Evolutionary conservation across 2,329 filamentous ascomycete species (phyloP).

Genomic region (Ophiostoma perfectum): DNA sequence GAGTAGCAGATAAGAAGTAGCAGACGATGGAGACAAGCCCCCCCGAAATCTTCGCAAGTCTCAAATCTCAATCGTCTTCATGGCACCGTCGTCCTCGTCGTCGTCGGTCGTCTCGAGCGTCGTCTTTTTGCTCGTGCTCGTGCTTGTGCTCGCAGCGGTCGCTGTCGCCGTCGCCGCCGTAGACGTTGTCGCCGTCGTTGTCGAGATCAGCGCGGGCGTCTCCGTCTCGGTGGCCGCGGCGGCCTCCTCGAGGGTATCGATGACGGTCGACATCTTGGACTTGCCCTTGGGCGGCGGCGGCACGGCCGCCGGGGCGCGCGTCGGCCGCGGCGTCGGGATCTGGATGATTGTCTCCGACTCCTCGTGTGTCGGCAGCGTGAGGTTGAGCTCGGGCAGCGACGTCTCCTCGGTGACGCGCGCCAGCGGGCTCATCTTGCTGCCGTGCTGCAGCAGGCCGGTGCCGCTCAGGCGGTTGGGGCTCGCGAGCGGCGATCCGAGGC

Average conservation of each 20-base stretch:
- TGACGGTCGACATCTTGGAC: constrained; percentile 14
- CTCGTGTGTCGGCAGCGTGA: constrained; percentile 35
- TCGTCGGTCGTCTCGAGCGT: not conserved
- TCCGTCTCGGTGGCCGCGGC: constrained; percentile 2
- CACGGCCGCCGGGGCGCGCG: not conserved
- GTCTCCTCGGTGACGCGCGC: constrained; percentile 69
- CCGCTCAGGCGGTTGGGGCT: constrained; percentile 59
- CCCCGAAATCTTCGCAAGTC: too few relatives aligned
- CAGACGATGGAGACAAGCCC: too few relatives aligned
- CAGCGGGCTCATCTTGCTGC: constrained; percentile 65
- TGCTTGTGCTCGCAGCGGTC: not conserved
- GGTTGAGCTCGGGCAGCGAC: constrained; percentile 35
- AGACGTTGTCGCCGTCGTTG: not conserved
- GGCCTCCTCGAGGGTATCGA: constrained; percentile 12
- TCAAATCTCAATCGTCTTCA: constrained; percentile 20
- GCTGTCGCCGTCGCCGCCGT: not conserved
- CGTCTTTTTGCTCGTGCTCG: not conserved
- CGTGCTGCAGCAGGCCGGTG: constrained; percentile 35
- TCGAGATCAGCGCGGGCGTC: not conserved
- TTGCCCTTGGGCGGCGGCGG: constrained; percentile 16
- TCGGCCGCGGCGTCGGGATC: constrained; percentile 38
- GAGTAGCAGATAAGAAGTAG: too few relatives aligned
- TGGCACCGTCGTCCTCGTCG: constrained; percentile 7
- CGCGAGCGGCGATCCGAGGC: constrained; percentile 55
- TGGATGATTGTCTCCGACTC: constrained; percentile 49